Percentiles rank a stretch among this genome's conserved stretches.
Conservation (phyloP, 116 monocot genomes). For the Papilionanthe hybrid region DNA sequence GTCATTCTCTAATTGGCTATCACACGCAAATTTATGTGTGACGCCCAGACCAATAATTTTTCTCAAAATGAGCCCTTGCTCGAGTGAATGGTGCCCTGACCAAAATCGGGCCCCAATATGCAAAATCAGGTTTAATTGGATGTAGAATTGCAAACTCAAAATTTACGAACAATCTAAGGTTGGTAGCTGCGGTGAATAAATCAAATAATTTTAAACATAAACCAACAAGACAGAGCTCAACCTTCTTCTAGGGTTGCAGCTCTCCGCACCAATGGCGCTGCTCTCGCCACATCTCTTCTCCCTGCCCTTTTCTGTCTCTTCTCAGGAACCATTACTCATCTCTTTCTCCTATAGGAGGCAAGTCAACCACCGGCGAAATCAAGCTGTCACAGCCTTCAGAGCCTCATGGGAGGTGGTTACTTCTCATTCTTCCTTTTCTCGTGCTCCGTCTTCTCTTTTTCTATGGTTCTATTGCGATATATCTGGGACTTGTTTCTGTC, state of each 20-base stretch:
- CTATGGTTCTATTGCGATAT: background rate
- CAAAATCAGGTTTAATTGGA: too few relatives aligned
- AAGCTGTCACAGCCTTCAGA: conserved; percentile 8
- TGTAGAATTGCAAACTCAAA: too few relatives aligned
- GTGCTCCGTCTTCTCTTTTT: background rate
- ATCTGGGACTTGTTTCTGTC: background rate
- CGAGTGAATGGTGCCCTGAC: too few relatives aligned
- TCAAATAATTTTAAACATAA: too few relatives aligned
- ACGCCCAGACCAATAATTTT: too few relatives aligned
- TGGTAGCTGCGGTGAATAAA: too few relatives aligned
- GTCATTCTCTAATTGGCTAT: too few relatives aligned
- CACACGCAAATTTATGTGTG: too few relatives aligned
- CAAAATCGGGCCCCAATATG: too few relatives aligned
- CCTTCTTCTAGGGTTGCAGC: background rate
- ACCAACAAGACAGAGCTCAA: too few relatives aligned
- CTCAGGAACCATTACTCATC: background rate
- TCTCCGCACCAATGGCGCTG: conserved; percentile 10
- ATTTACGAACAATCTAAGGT: too few relatives aligned
- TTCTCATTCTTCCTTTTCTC: background rate
- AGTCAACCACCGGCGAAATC: background rate
- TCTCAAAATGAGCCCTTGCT: too few relatives aligned
- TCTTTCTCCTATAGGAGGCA: background rate
- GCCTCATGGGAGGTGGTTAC: conserved; percentile 60
- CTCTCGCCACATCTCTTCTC: background rate
- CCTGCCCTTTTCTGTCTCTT: background rate